Base-by-base conservation (phyloP, 208 protist species). In the Trypanosoma vivax region DNA sequence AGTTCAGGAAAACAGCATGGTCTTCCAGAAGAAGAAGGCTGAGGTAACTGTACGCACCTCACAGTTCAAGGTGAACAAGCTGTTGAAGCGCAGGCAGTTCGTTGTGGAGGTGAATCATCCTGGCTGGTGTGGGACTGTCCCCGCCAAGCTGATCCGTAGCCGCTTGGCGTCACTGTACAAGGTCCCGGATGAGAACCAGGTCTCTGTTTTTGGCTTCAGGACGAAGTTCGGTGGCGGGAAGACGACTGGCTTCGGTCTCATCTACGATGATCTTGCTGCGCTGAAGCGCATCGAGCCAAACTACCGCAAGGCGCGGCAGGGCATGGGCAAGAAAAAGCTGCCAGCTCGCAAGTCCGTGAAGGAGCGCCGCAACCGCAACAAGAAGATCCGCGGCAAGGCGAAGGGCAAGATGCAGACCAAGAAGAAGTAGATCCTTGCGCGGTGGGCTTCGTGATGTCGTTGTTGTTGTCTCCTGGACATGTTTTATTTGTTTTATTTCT, bases 41-140 rank as follows among this genome's bases (percentile, higher is more conserved):
- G 83, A 94, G 70, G 72, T 94, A 63, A 80, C 79, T 24, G 71
- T 97, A 65, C 83, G 86, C 58, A 99, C 96, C 54, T 88, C 96
- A 58, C 98, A 99, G 81, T 99, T 99, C 86, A 96, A 99, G 81
- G 96, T 96, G 70, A 99, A 99, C 96, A 97, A 97, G 62, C 93
- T 99, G 56, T 88, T 99, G 1, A 75, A 82, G 65, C 95, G 98
- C 82, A 99, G 98, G 83, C 98, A 99, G 92, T 98, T 99, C 77
- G 97, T 99, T 66, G 80, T 93, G 37, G 84, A 90, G 76, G 75
- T 92, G 56, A 91, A 80, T 62, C 76, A 90, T 75, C 83, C 83
- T 50, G 67, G 83, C 52, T 92, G 77, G 80, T 88, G 81, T 57
- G 84, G 83, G 70, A 93, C 86, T 57, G 86, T 99, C 50, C 87